Conservation (phyloP, 2,329 filamentous ascomycete species). For the Phyllachora maydis region DNA sequence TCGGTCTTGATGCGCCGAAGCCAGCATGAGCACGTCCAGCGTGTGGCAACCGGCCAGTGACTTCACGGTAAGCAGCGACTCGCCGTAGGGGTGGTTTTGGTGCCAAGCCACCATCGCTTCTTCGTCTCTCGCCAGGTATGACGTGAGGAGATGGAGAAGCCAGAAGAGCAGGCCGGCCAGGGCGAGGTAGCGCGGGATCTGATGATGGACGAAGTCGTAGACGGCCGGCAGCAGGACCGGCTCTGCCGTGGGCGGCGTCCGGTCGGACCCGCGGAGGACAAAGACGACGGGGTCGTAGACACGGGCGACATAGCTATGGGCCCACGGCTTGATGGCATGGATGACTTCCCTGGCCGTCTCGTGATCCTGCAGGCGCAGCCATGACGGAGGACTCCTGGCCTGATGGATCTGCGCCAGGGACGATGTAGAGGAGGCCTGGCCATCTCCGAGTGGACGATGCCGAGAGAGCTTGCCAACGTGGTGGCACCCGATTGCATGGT, state of each 20-base stretch:
- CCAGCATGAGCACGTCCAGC: slow-evolving; percentile 47
- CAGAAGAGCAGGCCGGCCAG: slow-evolving; percentile 41
- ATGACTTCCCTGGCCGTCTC: slow-evolving; percentile 61
- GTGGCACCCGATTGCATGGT: slow-evolving; percentile 52
- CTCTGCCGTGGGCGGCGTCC: slow-evolving; percentile 29
- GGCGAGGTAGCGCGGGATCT: slow-evolving; percentile 36
- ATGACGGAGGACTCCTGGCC: slow-evolving; percentile 54
- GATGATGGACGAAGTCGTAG: slow-evolving; percentile 47
- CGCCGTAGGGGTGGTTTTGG: slow-evolving; percentile 22
- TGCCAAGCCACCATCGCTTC: slow-evolving; percentile 19
- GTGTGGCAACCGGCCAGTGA: slow-evolving; percentile 41
- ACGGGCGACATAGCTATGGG: slow-evolving; percentile 50
- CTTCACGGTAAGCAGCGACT: slow-evolving; percentile 34
- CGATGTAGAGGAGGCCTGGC: slow-evolving; percentile 11
- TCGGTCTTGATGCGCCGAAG: slow-evolving; percentile 39
- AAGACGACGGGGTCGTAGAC: slow-evolving; percentile 60
- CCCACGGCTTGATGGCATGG: slow-evolving; percentile 49
- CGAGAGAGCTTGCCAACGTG: slow-evolving; percentile 17
- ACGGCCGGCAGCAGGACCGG: slow-evolving; percentile 31
- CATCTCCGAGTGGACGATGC: slow-evolving; percentile 10
- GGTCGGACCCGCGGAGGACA: slow-evolving; percentile 46
- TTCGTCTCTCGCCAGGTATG: too few relatives aligned
- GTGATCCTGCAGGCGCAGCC: slow-evolving; percentile 60
- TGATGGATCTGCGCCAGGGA: slow-evolving; percentile 45
- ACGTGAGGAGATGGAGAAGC: slow-evolving; percentile 49